Evolutionary conservation across 306 rosid species (phyloP), one percentile per base, ranked within the genome.

Genomic region (Canavalia gladiata): DNA sequence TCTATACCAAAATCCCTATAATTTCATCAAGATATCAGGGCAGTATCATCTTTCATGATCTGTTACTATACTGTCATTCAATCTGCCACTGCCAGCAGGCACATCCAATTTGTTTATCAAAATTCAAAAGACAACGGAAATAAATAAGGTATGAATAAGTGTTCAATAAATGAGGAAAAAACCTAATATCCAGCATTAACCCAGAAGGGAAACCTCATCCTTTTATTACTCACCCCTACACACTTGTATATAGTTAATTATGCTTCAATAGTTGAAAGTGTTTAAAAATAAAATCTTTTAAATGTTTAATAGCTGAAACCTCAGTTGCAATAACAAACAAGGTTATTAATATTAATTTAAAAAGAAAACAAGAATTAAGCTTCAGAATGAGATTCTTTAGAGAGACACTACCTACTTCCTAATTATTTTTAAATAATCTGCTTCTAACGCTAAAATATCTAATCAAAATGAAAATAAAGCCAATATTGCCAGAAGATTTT

Each of bases 401-500:
- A 58, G 66, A 33, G 49, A 75, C 49, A 72, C 73, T n/a, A 63
- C 58, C 56, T 54, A 59, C 79, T 71, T 59, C 49, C 30, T 42
- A 42, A 68, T 59, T 25, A 76, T 50, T 49, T 69, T 86, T 63
- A 77, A 52, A 50, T 68, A 29, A 75, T 72, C 43, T 34, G 63
- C 34, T 2, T 37, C 42, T 9, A 42, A 35, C 34, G 67, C 66
- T 13, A 59, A 59, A 62, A 34, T 39, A 68, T 42, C 8, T 9
- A 82, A 76, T 62, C 46, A 63, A 56, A 63, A 72, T 84, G 78
- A 35, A 60, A 28, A 54, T 39, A 74, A 75, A 52, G 73, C 33
- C 59, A 77, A 78, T 43, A 59, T 78, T 67, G 34, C 77, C 74
- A 9, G 47, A 79, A 75, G 70, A 80, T 75, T 54, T 51, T 50